Evolutionary conservation across 1,139 yeast genomes (phyloP).

Genomic region (Suhomyces bokatorum): DNA sequence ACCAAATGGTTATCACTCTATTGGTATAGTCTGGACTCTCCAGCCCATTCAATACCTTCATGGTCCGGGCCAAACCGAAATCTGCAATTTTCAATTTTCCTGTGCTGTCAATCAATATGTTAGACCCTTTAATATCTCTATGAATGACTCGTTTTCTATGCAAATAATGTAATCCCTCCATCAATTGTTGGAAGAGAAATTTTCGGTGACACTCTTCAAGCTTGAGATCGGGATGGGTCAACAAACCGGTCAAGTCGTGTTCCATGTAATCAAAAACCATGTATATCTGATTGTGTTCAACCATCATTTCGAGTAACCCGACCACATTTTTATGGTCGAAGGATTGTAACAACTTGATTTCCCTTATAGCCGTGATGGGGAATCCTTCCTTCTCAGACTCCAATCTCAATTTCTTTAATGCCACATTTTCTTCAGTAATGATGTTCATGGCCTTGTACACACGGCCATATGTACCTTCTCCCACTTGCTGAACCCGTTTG

Average conservation of each 20-base stretch:
- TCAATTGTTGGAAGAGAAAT: slow-evolving; percentile 70
- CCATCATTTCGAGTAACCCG: slow-evolving; percentile 85
- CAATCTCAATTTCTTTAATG: slow-evolving; percentile 77
- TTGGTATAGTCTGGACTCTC: slow-evolving; percentile 81
- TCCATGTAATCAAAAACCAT: slow-evolving; percentile 95
- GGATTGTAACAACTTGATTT: slow-evolving; percentile 83
- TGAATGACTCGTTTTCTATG: slow-evolving; percentile 82
- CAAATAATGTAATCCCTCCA: slow-evolving; percentile 78
- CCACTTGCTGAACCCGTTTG: slow-evolving; percentile 46
- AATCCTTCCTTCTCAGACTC: slow-evolving; percentile 92
- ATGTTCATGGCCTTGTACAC: slow-evolving; percentile 60
- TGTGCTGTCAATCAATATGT: slow-evolving; percentile 68
- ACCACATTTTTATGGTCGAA: slow-evolving; percentile 82
- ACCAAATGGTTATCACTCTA: slow-evolving; percentile 94
- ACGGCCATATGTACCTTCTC: slow-evolving; percentile 54
- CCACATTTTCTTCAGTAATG: slow-evolving; percentile 72
- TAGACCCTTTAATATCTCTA: slow-evolving; percentile 93
- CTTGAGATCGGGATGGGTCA: slow-evolving; percentile 71
- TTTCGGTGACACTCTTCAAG: slow-evolving; percentile 72
- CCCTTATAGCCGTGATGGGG: slow-evolving; percentile 94
- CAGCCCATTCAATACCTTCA: slow-evolving; percentile 54
- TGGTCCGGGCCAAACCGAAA: slow-evolving; percentile 87
- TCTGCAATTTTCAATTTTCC: slow-evolving; percentile 88
- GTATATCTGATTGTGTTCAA: slow-evolving; percentile 72
- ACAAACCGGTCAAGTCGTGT: slow-evolving; percentile 86